Evolutionary conservation across 2,329 filamentous ascomycete species (phyloP), one percentile per base, ranked within the genome.

Genomic region (Beauveria australis): DNA sequence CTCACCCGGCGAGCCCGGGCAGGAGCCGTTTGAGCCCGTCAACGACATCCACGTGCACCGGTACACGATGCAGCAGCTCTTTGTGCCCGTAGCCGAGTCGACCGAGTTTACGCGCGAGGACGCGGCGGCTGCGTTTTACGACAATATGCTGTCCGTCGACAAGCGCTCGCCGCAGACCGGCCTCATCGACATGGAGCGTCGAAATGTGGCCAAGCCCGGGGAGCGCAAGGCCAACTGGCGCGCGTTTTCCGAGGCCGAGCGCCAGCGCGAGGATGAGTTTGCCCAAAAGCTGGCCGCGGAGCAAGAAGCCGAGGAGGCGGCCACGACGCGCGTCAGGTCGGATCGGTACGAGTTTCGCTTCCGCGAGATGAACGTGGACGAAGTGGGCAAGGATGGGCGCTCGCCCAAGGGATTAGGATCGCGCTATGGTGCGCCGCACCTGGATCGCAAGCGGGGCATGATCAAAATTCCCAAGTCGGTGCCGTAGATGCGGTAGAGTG

Each of bases 401-500:
- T 75, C 79, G 5, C 72, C 74, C 41, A 73, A 71, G 28, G 84
- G 76, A 14, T 78, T 82, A 2, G 86, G 86, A 22, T 85, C 81
- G 79, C 76, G 84, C 62, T 89, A 89, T 66, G 86, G 86, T 63
- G 79, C 79, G 63, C 86, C 86, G 12, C 76, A 78, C 64, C 78
- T 83, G 68, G 86, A 89, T 68, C 79, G 86, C 61, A 82, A 80
- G 73, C 82, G 80, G 66, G 85, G 83, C n/a, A 69, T 81, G 69
- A 73, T 87, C 74, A 89, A 88, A 79, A 88, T 89, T 68, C 86
- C 86, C 24, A 87, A 81, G 41, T 81, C 77, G 58, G 83, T 88
- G 59, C 81, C 80, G 62, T 83, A 66, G 78, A 49, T 37, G 48
- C 6, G 28, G 19, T 16, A 51, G 30, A 14, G 12, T 7, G 16